Evolutionary conservation across 2,329 filamentous ascomycete species (phyloP).

Genomic region (Botrytis aclada): DNA sequence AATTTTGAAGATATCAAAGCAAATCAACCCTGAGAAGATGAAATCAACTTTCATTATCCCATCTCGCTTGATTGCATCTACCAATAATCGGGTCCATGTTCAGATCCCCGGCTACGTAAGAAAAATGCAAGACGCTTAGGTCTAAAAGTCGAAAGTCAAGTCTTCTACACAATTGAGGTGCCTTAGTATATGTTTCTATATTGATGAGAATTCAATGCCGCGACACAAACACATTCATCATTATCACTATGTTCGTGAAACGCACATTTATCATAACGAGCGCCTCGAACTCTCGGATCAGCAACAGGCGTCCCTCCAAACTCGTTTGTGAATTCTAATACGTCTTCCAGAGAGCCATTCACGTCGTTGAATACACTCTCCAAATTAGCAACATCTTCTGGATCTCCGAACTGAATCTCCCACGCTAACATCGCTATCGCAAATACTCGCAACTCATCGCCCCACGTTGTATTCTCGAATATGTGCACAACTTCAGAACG

Average conservation of each 20-base stretch:
- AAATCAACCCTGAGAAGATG: not conserved
- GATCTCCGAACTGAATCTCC: not conserved
- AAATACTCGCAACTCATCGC: not conserved
- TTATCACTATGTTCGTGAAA: not conserved
- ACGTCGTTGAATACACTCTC: not conserved
- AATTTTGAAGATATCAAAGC: not conserved
- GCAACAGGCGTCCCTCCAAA: not conserved
- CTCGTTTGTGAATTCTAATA: not conserved
- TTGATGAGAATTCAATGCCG: not conserved
- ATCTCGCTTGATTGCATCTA: not conserved
- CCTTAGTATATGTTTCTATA: not conserved
- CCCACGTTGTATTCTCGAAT: not conserved
- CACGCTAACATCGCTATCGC: not conserved
- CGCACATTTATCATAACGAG: not conserved
- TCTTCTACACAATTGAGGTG: accelerated
- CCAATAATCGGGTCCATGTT: not conserved
- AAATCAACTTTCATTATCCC: accelerated
- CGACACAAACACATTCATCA: not conserved
- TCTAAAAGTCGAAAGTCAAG: not conserved
- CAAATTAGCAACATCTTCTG: not conserved
- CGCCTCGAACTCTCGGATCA: not conserved
- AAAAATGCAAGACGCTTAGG: not conserved
- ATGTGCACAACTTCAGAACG: not conserved
- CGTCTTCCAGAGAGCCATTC: not conserved
- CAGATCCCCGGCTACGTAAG: not conserved